Percentiles rank a stretch among this genome's conserved stretches.
These are phyloP conservation scores for Mycena rosella DNA, from an alignment of 768 basidiomycete species.

Conservation along the genomic window DNA sequence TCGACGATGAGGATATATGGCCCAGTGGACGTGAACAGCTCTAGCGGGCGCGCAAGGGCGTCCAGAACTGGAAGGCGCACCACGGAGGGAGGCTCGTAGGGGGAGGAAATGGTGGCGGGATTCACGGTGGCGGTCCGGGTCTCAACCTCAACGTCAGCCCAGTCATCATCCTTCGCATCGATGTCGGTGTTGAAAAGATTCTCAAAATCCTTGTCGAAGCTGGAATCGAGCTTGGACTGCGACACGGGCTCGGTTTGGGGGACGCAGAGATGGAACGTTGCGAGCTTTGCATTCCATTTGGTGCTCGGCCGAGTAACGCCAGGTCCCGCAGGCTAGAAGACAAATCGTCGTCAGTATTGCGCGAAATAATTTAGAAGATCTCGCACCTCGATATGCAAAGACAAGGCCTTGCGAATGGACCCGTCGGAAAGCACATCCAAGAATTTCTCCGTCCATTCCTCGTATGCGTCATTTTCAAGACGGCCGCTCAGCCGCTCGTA, in stretches of 20 bases:
- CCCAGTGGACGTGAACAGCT: conserved; percentile 46
- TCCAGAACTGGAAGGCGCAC: conserved; percentile 45
- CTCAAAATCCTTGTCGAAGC: conserved; percentile 53
- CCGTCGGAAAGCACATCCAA: conserved; percentile 41
- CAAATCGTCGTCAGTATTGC: not conserved
- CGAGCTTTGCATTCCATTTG: conserved; percentile 44
- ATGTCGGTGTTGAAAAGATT: conserved; percentile 41
- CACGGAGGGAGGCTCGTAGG: conserved; percentile 23
- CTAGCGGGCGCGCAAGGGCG: conserved; percentile 47
- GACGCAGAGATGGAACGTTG: conserved; percentile 48
- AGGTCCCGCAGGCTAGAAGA: conserved; percentile 37
- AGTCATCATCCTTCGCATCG: conserved; percentile 44
- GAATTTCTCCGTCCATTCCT: conserved; percentile 53
- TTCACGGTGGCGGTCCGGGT: conserved; percentile 11
- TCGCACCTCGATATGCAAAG: conserved; percentile 46
- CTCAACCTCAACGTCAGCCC: conserved; percentile 47
- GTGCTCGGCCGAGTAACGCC: conserved; percentile 41
- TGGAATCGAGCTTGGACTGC: conserved; percentile 43
- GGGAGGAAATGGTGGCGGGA: conserved; percentile 11
- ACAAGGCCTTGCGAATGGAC: conserved; percentile 35
- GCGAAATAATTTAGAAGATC: not conserved
- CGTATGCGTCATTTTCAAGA: conserved; percentile 49
- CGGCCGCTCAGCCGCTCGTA: conserved; percentile 51
- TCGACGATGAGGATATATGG: conserved; percentile 54
- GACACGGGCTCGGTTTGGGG: conserved; percentile 47